These are phyloP conservation scores for Lathyrus tuberosus DNA, from an alignment of 306 rosid species.

Conservation along the genomic window DNA sequence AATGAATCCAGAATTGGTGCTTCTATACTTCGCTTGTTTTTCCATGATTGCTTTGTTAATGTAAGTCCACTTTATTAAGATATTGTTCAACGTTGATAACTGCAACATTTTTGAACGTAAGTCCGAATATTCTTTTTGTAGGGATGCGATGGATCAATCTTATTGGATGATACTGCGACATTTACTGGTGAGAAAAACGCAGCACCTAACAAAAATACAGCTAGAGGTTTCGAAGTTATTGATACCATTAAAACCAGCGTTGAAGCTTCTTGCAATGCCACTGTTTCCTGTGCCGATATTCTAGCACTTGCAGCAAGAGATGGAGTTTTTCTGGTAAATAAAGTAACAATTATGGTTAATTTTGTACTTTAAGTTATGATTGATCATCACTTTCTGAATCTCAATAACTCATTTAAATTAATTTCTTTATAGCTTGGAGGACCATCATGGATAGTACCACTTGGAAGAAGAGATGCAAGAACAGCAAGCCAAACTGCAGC, in stretches of 20 bases:
- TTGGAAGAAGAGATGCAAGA: slow-evolving; percentile 74
- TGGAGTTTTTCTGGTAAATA: slow-evolving; percentile 57
- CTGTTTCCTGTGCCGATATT: slow-evolving; percentile 85
- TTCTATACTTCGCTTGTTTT: slow-evolving; percentile 50
- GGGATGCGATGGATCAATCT: slow-evolving; percentile 80
- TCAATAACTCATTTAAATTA: background rate
- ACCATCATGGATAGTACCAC: slow-evolving; percentile 62
- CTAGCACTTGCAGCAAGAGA: slow-evolving; percentile 82
- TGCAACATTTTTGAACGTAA: too few relatives aligned
- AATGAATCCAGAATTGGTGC: slow-evolving; percentile 50
- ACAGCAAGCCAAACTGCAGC: slow-evolving; percentile 72
- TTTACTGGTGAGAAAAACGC: slow-evolving; percentile 80
- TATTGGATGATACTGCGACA: slow-evolving; percentile 63
- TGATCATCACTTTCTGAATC: background rate
- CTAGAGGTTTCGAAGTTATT: slow-evolving; percentile 72
- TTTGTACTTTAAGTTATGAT: background rate
- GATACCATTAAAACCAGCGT: slow-evolving; percentile 67
- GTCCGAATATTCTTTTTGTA: slow-evolving; percentile 2
- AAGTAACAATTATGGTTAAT: background rate
- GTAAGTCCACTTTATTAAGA: slow-evolving; percentile 11
- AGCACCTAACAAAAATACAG: slow-evolving; percentile 56
- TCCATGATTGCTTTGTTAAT: slow-evolving; percentile 57
- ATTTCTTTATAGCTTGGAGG: slow-evolving; percentile 64
- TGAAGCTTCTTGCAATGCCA: slow-evolving; percentile 70
- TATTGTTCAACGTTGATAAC: too few relatives aligned